Evolutionary conservation across 1,284 basidiomycete species (phyloP), one percentile per base, ranked within the genome.

Genomic region (Microstroma glucosiphilum): DNA sequence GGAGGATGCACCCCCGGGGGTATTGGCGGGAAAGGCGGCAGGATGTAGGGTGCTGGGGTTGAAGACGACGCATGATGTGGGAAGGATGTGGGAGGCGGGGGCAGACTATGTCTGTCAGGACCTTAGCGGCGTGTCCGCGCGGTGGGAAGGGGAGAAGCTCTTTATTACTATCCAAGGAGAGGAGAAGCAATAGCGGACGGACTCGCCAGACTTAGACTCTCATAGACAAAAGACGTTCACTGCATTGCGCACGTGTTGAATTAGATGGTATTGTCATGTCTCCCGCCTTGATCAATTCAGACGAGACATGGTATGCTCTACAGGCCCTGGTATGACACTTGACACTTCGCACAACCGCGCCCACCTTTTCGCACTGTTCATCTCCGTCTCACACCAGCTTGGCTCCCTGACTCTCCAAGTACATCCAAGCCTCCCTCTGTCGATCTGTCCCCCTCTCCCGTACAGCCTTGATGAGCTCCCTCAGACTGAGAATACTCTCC

Each of bases 1-100:
- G 3, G 77, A 79, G 60, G 77, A 79, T 42, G 77, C 77, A 2
- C 77, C 77, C 6, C 71, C 77, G 1, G 77, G 77, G 17, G 65
- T 78, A 1, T 59, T 68, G 1, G 63, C 73, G 8, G 77, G 76
- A 25, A 74, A 72, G 57, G 42, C 62, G 4, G 74, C 77, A 1
- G 76, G 76, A 15, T 75, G 75, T 17, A 68, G 70, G 56, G 75
- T 76, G 1, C 59, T 79, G 2, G 77, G 70, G 1, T 53, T 78
- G 1, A 56, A 66, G 51, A 79, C 77, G 1, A 79, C 77, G 0
- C 77, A 79, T 56, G 68, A 62, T 23, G 72, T 64, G n/a, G 57
- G 69, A 51, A 72, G 69, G 51, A 64, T 76, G 68, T 71, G 69
- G 62, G 58, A 63, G 15, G 69, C 69, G 51, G 65, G 65, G 15